These are phyloP conservation scores for Aaosphaeria arxii DNA, from an alignment of 2,329 filamentous ascomycete species.

Conservation along the genomic window DNA sequence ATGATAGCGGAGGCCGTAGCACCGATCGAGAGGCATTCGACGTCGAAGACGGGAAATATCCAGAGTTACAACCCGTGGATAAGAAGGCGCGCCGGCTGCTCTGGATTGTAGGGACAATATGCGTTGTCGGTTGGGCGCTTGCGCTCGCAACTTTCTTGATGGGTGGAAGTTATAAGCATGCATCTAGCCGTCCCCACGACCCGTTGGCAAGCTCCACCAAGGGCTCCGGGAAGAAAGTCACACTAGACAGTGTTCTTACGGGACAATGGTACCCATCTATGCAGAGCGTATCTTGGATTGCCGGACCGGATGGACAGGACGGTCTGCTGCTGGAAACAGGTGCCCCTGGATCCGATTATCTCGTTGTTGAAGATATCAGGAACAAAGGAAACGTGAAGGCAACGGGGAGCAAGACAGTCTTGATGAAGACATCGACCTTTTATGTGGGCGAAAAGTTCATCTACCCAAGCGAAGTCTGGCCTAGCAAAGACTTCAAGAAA, in stretches of 20 bases:
- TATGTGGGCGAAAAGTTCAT: conserved; percentile 55
- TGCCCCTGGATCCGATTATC: conserved; percentile 60
- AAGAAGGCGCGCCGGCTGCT: conserved; percentile 61
- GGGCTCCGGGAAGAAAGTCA: conserved; percentile 69
- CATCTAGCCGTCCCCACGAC: conserved; percentile 64
- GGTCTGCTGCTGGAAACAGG: conserved; percentile 77
- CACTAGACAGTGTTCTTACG: conserved; percentile 65
- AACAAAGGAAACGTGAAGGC: conserved; percentile 42
- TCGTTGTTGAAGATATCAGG: conserved; percentile 84
- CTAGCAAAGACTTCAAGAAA: conserved; percentile 80
- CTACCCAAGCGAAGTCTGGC: conserved; percentile 62
- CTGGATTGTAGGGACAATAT: conserved; percentile 59
- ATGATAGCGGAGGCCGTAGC: conserved; percentile 40
- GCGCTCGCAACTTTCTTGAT: conserved; percentile 66
- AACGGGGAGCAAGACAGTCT: conserved; percentile 56
- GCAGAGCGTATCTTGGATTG: conserved; percentile 74
- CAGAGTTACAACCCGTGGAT: conserved; percentile 57
- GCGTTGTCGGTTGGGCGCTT: conserved; percentile 65
- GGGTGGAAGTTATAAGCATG: conserved; percentile 63
- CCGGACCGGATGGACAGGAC: conserved; percentile 72
- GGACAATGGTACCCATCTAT: conserved; percentile 64
- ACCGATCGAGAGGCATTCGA: conserved; percentile 51
- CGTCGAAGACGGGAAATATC: conserved; percentile 49
- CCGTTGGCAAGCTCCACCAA: conserved; percentile 61
- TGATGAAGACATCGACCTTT: conserved; percentile 72